Percentiles rank a stretch among this genome's conserved stretches.
These are phyloP conservation scores for Liquidambar formosana DNA, from an alignment of 164 flowering plant genomes.

Conservation along the genomic window DNA sequence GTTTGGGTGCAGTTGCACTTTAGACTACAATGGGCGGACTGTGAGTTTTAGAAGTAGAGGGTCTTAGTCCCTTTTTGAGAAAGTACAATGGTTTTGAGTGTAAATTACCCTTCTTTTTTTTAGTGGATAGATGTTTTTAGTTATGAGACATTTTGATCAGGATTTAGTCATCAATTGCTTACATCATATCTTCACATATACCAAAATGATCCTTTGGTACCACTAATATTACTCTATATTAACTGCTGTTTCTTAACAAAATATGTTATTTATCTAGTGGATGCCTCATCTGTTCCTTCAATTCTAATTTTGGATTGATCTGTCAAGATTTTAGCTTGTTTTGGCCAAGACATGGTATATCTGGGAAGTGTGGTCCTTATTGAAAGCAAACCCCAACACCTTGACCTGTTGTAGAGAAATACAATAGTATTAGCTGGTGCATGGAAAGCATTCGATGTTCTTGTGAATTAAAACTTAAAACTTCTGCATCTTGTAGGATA, in stretches of 20 bases:
- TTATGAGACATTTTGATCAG: too few species aligned
- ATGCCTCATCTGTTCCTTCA: neutral
- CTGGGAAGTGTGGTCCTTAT: neutral
- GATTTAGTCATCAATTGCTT: too few species aligned
- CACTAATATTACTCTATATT: too few species aligned
- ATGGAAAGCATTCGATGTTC: neutral
- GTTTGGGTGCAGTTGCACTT: too few species aligned
- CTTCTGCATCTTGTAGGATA: constrained; percentile 52
- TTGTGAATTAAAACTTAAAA: neutral
- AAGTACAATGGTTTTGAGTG: too few species aligned
- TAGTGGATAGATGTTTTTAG: too few species aligned
- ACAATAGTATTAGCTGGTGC: neutral
- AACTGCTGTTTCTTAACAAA: neutral
- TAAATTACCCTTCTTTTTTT: too few species aligned
- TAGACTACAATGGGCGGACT: too few species aligned
- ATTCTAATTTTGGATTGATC: neutral
- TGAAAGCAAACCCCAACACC: neutral
- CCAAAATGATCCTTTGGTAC: too few species aligned
- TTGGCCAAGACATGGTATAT: neutral
- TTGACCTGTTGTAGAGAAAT: neutral
- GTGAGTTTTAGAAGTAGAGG: too few species aligned
- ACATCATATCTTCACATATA: too few species aligned
- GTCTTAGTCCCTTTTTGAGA: too few species aligned
- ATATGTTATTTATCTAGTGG: neutral
- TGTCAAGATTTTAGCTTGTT: constrained; percentile 4